Percentiles rank a stretch among this genome's conserved stretches.
These are phyloP conservation scores for Gracilaria caudata DNA, from an alignment of 23 red algal species.

Conservation along the genomic window DNA sequence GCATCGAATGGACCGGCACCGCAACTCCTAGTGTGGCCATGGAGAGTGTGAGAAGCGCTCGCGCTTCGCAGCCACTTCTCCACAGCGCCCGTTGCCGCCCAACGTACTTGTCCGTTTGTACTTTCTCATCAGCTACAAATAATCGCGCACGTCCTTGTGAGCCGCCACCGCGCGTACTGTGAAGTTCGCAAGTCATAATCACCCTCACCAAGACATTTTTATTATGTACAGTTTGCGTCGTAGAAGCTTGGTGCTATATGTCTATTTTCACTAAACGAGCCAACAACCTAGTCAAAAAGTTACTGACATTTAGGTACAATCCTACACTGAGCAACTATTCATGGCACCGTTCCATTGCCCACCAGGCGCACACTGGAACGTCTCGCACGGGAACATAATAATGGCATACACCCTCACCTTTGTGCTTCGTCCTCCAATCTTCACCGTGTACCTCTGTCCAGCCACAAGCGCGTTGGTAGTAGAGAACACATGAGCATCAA, in stretches of 20 bases:
- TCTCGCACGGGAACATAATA: slow-evolving; percentile 53
- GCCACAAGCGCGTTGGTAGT: slow-evolving; percentile 11
- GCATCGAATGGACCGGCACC: no score
- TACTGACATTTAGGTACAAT: neutral
- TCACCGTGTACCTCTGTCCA: slow-evolving; percentile 23
- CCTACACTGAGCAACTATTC: neutral
- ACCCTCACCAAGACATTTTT: neutral
- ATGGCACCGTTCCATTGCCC: neutral
- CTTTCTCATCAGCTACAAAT: no score
- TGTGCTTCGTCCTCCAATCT: slow-evolving; percentile 47
- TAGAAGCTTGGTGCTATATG: neutral
- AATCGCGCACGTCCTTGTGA: no score
- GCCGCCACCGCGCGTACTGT: no score
- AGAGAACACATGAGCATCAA: slow-evolving; percentile 39
- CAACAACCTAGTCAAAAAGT: neutral
- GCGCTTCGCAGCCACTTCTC: no score
- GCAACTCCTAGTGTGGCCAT: no score
- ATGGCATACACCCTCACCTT: slow-evolving; percentile 39
- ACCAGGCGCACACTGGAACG: neutral
- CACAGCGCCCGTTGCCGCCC: no score
- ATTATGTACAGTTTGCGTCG: neutral
- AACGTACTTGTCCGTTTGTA: no score
- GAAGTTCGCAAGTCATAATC: no score
- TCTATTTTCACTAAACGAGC: neutral
- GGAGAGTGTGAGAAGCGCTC: no score